Evolutionary conservation across 495 filamentous ascomycete genomes (phyloP).

Genomic region (Penicillium fimorum): DNA sequence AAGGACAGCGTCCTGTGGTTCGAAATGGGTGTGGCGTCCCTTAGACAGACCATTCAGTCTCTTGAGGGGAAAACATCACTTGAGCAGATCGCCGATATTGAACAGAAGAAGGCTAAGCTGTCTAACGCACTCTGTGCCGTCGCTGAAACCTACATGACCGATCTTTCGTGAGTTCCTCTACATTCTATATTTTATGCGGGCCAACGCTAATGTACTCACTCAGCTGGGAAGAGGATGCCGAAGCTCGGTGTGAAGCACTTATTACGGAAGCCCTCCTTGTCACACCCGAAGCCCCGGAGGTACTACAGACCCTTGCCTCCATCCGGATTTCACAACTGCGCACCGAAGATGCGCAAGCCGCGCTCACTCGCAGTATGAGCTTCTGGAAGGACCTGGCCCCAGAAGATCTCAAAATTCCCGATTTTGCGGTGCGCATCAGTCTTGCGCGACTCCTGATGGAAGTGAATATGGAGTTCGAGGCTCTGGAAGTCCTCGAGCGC

Average conservation of each 20-base stretch:
- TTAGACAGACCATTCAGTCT: slow-evolving; percentile 63
- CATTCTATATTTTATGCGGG: not conserved
- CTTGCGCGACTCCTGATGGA: slow-evolving; percentile 86
- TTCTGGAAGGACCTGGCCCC: slow-evolving; percentile 75
- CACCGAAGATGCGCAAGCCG: slow-evolving; percentile 72
- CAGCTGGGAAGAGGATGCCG: slow-evolving; percentile 85
- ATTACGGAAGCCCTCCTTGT: slow-evolving; percentile 83
- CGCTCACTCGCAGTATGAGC: slow-evolving; percentile 70
- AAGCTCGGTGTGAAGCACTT: slow-evolving; percentile 75
- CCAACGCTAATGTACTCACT: slow-evolving; percentile 8
- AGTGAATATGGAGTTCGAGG: slow-evolving; percentile 77
- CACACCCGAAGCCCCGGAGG: slow-evolving; percentile 71
- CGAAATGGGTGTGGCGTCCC: slow-evolving; percentile 69
- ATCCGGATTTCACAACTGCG: slow-evolving; percentile 85
- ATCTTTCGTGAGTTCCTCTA: slow-evolving; percentile 60
- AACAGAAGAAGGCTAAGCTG: slow-evolving; percentile 73
- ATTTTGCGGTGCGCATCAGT: slow-evolving; percentile 79
- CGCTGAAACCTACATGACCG: slow-evolving; percentile 97
- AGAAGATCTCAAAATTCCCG: slow-evolving; percentile 64
- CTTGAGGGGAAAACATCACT: slow-evolving; percentile 40
- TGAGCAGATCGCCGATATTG: slow-evolving; percentile 44
- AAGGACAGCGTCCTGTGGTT: slow-evolving; percentile 83
- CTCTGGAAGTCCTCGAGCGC: slow-evolving; percentile 79
- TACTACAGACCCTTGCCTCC: slow-evolving; percentile 89
- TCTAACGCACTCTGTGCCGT: slow-evolving; percentile 85